Base-by-base conservation (phyloP, 768 basidiomycete species). In the Pleurotus tuber-regium region DNA sequence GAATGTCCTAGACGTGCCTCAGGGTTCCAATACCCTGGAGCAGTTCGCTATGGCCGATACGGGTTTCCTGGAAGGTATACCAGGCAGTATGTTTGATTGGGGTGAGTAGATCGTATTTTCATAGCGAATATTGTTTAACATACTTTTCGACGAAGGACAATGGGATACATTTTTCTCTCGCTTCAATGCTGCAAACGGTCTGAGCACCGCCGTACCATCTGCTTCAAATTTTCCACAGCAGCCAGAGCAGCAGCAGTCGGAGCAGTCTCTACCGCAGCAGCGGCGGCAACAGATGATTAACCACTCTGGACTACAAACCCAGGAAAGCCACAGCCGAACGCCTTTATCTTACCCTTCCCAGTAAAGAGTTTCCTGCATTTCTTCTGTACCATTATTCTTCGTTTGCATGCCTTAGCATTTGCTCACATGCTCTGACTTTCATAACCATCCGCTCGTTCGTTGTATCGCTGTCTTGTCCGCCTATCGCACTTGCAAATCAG, bases 11-110 rank as follows among this genome's bases (percentile, higher is more conserved):
- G 88, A 89, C 59, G 78, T 73, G 2, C 75, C 79, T 19, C 79
- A 79, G 57, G 73, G 77, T 35, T 73, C 70, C 12, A 75, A 73
- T 52, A 74, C 76, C 18, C 65, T 89, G 56, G 80, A 84, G 48
- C 84, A 86, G 51, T 78, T 81, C 59, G 81, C 83, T 26, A 73
- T 83, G 71, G 78, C 80, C 16, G 87, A 89, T 62, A 79, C 69
- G 53, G 84, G 80, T 14, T 78, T 87, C 50, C 69, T 92, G 64
- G 87, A 90, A 54, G 88, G 88, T 1, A 82, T 92, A 47, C 90
- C 90, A 36, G 85, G 84, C 3, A 78, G 80, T 16, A 91, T 92
- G 88, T 92, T 90, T 67, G 89, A 92, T 65, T 92, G 88, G 87
- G 81, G 89, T 89, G 59, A 58, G 75, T 71, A 9, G 10, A 5